Evolutionary conservation across 2,329 filamentous ascomycete genomes (phyloP).

Genomic region (Aphanocladium album): DNA sequence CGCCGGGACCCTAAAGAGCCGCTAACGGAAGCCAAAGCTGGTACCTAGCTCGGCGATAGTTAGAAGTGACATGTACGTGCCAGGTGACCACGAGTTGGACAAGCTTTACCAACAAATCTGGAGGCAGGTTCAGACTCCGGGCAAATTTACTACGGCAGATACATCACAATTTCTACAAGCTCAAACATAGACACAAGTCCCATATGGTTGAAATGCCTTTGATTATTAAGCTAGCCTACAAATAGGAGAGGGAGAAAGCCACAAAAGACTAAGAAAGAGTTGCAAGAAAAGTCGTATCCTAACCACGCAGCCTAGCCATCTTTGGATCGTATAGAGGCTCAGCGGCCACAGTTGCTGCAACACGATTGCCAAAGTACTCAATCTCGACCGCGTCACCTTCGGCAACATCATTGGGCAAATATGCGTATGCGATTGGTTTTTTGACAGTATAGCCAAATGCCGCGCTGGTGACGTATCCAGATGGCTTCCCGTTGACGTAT

Average conservation of each 20-base stretch:
- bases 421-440: conserved; percentile 56
- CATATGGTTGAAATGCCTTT: not conserved
- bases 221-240: no score
- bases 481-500: conserved; percentile 39
- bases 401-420: conserved; percentile 42
- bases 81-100: no score
- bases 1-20: not conserved
- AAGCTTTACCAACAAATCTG: not conserved
- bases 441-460: conserved; percentile 56
- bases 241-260: not conserved
- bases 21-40: not conserved
- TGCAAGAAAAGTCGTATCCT: not conserved
- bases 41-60: no score
- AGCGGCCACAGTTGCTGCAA: conserved; percentile 47
- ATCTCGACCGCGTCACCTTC: conserved; percentile 51
- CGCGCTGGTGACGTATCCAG: conserved; percentile 56
- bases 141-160: no score
- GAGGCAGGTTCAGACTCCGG: no score
- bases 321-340: conserved; percentile 39
- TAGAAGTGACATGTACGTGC: no score
- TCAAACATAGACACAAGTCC: no score
- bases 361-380: conserved; percentile 54
- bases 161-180: no score
- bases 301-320: conserved; percentile 14
- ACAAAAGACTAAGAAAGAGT: not conserved